phyloP scores from a whole-genome alignment of 129 eudicot species.

The Pulicaria dysenterica region DNA sequence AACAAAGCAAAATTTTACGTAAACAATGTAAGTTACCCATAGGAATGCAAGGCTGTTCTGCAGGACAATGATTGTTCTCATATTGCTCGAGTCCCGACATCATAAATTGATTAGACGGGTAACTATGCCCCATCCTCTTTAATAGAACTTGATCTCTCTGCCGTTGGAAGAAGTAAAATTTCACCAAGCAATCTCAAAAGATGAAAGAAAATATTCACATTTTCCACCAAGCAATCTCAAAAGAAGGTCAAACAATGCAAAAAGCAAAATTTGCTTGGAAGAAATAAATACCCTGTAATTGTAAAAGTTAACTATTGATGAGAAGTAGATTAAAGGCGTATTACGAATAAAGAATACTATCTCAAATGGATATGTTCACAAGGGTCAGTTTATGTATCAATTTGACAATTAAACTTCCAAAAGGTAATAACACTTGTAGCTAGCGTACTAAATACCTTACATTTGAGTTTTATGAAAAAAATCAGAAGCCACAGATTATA shows the following conservation, averaged over 20 bases:
- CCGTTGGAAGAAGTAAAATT: not conserved
- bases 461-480: not conserved
- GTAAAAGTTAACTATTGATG: not conserved
- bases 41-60: conserved; percentile 30
- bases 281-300: not conserved
- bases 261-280: conserved; percentile 17
- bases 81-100: conserved; percentile 27
- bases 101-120: conserved; percentile 28
- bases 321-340: not conserved
- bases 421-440: not conserved
- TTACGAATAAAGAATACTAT: not conserved
- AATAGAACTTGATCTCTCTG: conserved; percentile 15
- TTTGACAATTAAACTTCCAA: conserved; percentile 1
- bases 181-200: not conserved
- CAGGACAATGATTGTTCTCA: conserved; percentile 21
- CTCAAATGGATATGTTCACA: not conserved
- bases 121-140: conserved; percentile 40
- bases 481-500: not conserved
- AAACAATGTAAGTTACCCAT: conserved; percentile 26
- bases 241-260: not conserved
- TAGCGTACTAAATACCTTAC: conserved; percentile 11
- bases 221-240: conserved; percentile 10
- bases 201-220: conserved; percentile 5
- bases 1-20: not conserved
- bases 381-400: not conserved